Evolutionary conservation across 2,329 filamentous ascomycete species (phyloP), one percentile per base, ranked within the genome.

Genomic region (Fusarium vanettenii): DNA sequence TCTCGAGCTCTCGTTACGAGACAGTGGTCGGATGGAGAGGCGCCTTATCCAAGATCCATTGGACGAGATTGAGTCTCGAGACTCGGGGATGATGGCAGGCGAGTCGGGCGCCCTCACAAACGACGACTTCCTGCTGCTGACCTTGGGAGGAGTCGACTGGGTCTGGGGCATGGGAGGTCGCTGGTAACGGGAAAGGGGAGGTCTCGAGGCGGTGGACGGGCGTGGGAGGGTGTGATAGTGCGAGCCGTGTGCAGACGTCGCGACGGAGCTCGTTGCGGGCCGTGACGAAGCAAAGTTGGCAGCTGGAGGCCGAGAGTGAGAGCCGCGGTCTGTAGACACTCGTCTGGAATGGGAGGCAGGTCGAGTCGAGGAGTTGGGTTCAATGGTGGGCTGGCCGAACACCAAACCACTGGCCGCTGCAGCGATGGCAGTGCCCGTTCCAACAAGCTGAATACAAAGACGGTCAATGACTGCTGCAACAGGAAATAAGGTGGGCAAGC

Each of bases 31-130:
- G 52, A 90, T 86, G 27, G 93, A 94, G 43, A 95, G 84, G 60
- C 92, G 90, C 76, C 90, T 90, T 73, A 95, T 90, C 93, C 93
- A 95, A 31, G 92, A 94, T 64, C 89, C 86, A 79, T 86, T 88
- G 37, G 90, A 92, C 18, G 90, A 92, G 37, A 87, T 77, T 5
- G 91, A 92, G 77, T 91, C 89, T 73, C 89, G 85, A 43, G 83
- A 80, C 73, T 91, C 88, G 14, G 81, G 82, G 25, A 82, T 81
- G 22, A 82, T 79, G 29, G 82, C 79, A 33, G 80, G 73, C 55
- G 79, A 76, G 50, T 88, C 86, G 43, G 79, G 78, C 37, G 81
- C 81, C 65, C 82, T 85, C 60, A 84, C 82, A 48, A 86, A 80
- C 1, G 87, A 87, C 27, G 84, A 85, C 60, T 87, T 85, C 68